Evolutionary conservation across 192 early-diverging fungal species (phyloP), one percentile per base, ranked within the genome.

Genomic region (Mortierella alpina): DNA sequence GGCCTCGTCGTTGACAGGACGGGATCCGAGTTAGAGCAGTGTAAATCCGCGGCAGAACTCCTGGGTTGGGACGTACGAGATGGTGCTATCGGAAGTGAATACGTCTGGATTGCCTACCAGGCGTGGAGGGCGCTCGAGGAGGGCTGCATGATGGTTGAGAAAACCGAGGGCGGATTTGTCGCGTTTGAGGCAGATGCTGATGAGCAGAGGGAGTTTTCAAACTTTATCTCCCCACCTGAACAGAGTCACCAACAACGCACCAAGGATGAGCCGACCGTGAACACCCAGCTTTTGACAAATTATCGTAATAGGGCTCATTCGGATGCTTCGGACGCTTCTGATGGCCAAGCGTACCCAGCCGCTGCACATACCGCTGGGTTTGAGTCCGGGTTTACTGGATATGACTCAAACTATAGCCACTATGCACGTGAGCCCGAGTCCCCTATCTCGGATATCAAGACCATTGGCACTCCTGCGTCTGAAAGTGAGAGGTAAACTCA

Each of bases 111-210:
- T 51, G 84, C 86, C 6, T 87, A 91, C 57, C 72, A 75, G 2
- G 76, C 84, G 11, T 94, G 90, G 90, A 90, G 86, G 61, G 75
- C 83, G 57, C 68, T 93, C 15, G 93, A 94, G 71, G 84, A 89
- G 55, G 76, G 78, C 17, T 84, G 92, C 52, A 87, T 90, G n/a
- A 66, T 72, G 1, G 64, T 83, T 17, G 93, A 94, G 80, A 89
- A 90, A 51, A 83, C 89, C 53, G 90, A 88, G 6, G 69, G 87
- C 18, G 71, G 60, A 15, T 69, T 60, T 9, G 55, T 78, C 56
- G 66, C 66, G 6, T 85, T 84, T 52, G 77, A 80, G 42, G 73
- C 75, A 8, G 62, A 64, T 64, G 75, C 71, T 12, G 83, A 84
- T 3, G 82, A 79, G 66, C 83, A 66, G 23, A 63, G 77, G 1